Evolutionary conservation across 495 filamentous ascomycete species (phyloP).

Genomic region (Aspergillus cristatus): DNA sequence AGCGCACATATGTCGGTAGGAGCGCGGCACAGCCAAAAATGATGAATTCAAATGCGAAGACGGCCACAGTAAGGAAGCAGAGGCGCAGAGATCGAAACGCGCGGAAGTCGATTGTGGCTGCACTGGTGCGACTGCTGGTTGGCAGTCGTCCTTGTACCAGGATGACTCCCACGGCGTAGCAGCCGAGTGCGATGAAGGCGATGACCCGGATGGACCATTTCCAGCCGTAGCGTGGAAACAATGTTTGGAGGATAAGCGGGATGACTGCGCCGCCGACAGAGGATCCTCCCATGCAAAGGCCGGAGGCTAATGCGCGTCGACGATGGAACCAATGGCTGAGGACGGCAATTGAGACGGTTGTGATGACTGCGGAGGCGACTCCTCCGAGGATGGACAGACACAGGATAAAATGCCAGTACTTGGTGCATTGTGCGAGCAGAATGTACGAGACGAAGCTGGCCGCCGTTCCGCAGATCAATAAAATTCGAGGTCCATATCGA

Average conservation of each 20-base stretch:
- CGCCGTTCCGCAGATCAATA: conserved; percentile 43
- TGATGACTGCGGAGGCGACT: conserved; percentile 47
- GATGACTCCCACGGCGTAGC: conserved; percentile 43
- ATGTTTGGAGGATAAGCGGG: conserved; percentile 44
- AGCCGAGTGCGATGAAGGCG: conserved; percentile 46
- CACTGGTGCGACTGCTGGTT: conserved; percentile 17
- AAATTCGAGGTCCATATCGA: conserved; percentile 43
- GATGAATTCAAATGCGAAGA: conserved; percentile 46
- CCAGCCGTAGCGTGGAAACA: conserved; percentile 46
- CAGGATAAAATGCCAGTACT: conserved; percentile 61
- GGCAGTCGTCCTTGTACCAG: conserved; percentile 46
- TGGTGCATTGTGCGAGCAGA: conserved; percentile 41
- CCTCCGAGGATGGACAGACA: conserved; percentile 50
- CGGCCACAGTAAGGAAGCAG: conserved; percentile 42
- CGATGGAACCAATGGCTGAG: conserved; percentile 57
- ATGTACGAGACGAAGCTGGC: conserved; percentile 46
- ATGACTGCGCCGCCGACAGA: conserved; percentile 54
- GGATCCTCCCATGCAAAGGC: conserved; percentile 50
- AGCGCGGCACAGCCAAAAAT: conserved; percentile 42
- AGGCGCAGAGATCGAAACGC: conserved; percentile 49
- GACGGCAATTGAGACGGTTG: conserved; percentile 48
- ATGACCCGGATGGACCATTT: conserved; percentile 49
- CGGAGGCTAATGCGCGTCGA: conserved; percentile 53
- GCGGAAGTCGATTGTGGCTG: conserved; percentile 40
- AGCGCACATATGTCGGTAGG: conserved; percentile 39